Percentiles rank a stretch among this genome's conserved stretches.
phyloP scores from a whole-genome alignment of 1,284 basidiomycete species.

The Apiotrichum brassicae region DNA sequence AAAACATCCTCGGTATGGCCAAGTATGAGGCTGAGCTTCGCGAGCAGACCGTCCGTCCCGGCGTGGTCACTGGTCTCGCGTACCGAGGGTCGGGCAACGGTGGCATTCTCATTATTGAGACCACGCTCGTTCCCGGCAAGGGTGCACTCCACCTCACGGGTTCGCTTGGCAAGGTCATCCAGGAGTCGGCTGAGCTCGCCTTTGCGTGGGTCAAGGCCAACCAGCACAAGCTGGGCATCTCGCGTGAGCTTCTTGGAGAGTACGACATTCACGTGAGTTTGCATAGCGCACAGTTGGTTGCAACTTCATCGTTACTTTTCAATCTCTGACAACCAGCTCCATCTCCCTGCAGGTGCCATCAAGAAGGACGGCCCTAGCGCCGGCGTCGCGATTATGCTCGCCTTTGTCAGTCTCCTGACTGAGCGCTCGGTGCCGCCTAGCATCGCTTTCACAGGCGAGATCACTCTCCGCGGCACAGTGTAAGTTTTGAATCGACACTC shows the following conservation, averaged over 20 bases:
- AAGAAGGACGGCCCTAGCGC: conserved; percentile 96
- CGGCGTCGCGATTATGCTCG: conserved; percentile 81
- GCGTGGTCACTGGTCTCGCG: conserved; percentile 40
- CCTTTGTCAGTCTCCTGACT: conserved; percentile 81
- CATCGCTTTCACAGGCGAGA: conserved; percentile 90
- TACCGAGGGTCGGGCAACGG: conserved; percentile 68
- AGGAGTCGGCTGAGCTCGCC: conserved; percentile 90
- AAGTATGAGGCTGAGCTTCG: conserved; percentile 67
- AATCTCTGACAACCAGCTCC: conserved; percentile 67
- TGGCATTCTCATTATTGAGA: conserved; percentile 59
- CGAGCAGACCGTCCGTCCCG: conserved; percentile 27
- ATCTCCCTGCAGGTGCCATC: conserved; percentile 90
- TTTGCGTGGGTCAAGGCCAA: conserved; percentile 86
- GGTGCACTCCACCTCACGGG: conserved; percentile 56
- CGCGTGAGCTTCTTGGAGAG: conserved; percentile 42
- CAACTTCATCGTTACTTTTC: no score
- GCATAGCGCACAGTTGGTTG: conserved; percentile 28
- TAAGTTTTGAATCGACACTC: no score
- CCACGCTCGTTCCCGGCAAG: conserved; percentile 33
- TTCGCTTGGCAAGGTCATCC: conserved; percentile 94
- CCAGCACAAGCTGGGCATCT: conserved; percentile 64
- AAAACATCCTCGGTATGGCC: conserved; percentile 73
- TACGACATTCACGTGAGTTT: conserved; percentile 62
- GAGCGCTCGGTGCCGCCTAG: conserved; percentile 70
- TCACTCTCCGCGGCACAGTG: conserved; percentile 84